Evolutionary conservation across 306 rosid species (phyloP), one percentile per base, ranked within the genome.

Genomic region (Adenanthera pavonina): DNA sequence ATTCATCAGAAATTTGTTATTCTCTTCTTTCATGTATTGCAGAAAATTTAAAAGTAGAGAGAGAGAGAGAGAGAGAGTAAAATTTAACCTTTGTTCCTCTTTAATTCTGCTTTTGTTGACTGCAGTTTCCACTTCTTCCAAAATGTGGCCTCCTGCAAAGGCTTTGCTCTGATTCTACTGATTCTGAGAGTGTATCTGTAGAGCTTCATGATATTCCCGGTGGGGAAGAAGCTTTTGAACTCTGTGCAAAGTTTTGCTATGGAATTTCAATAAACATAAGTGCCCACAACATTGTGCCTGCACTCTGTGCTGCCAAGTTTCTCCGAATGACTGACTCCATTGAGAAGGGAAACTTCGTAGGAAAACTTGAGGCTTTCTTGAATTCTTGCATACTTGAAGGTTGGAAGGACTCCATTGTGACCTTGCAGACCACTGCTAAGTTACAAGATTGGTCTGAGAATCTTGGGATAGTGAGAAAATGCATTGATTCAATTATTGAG

Each of bases 141-240:
- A 92, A 91, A 77, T 89, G 94, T 74, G 94, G 98, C 19, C 91
- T 95, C 38, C 80, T 95, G 66, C 99, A 82, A 82, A 87, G 91
- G 40, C 94, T 95, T 75, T 93, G 91, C 86, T 84, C 91, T 14
- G 92, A 82, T 68, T 72, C 85, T 59, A 79, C 78, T 61, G 88
- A 89, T 69, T 86, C 85, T 14, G 87, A 88, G 57, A 80, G 78
- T 57, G 75, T 84, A 76, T 89, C 83, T 51, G 78, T 92, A 44
- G 97, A 93, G 80, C 93, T 95, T 68, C 90, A 92, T 66, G 97
- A 95, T 30, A 87, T 92, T 81, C 97, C 98, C 0, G 97, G 98
- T 69, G 98, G 94, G 15, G 87, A 91, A 89, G 90, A 89, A 5
- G 97, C 91, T 80, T 95, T 95, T 70, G 99, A 95, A 77, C 86